A percentile compares a stretch with the other conserved stretches of the same genome.
Evolutionary conservation across 2,329 filamentous ascomycete species (phyloP).

Genomic region (Waltergamsia citrina): DNA sequence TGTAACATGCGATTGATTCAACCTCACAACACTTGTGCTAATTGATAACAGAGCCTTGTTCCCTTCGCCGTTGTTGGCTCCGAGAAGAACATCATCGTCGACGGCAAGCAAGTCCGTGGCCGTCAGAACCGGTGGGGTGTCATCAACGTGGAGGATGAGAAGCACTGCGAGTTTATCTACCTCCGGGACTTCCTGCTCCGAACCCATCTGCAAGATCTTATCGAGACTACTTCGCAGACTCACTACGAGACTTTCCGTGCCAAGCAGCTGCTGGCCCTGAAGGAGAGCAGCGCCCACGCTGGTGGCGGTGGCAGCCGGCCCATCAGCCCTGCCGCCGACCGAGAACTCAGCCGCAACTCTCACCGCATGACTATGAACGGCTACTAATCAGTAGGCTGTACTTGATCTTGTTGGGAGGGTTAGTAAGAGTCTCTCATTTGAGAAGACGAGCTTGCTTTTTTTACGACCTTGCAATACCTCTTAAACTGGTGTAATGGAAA

Average conservation of each 20-base stretch:
- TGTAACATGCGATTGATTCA: constrained; percentile 9
- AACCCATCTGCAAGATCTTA: constrained; percentile 95
- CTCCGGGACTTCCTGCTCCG: constrained; percentile 97
- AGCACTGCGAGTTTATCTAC: constrained; percentile 98
- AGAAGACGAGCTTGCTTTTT: background rate
- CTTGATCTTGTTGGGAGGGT: constrained; percentile 19
- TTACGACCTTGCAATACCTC: too few relatives aligned
- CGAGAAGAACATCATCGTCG: constrained; percentile 95
- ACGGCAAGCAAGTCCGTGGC: constrained; percentile 93
- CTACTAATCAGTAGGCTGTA: constrained; percentile 53
- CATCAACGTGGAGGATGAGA: constrained; percentile 99
- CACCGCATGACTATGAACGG: constrained; percentile 99
- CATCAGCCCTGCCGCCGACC: constrained; percentile 89
- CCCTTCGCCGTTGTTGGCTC: constrained; percentile 97
- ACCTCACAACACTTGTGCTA: constrained; percentile 19
- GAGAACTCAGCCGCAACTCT: constrained; percentile 92
- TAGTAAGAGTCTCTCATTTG: too few relatives aligned
- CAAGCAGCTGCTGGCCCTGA: constrained; percentile 94
- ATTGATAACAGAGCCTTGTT: constrained; percentile 63
- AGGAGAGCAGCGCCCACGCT: constrained; percentile 90
- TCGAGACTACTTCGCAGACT: constrained; percentile 98
- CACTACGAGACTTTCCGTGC: constrained; percentile 99
- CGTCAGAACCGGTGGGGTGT: constrained; percentile 99
- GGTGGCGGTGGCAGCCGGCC: constrained; percentile 74
- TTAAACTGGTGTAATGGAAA: background rate